phyloP scores from a whole-genome alignment of 129 eudicot species.

The Lactuca saligna region DNA sequence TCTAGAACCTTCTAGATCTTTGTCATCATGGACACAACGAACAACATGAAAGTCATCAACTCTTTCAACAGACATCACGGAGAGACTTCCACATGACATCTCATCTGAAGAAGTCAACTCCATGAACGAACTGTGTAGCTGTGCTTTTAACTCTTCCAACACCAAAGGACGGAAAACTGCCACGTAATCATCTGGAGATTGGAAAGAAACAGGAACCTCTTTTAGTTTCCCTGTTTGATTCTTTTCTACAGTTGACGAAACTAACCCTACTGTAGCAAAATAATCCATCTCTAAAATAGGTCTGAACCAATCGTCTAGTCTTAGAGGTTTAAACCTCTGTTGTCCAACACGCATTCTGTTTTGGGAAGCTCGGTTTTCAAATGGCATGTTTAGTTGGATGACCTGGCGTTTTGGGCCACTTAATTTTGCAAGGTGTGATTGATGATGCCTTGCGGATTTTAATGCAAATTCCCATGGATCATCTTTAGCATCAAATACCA shows the following conservation, averaged over 20 bases:
- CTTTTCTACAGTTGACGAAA: slow-evolving; percentile 43
- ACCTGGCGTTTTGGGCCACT: slow-evolving; percentile 80
- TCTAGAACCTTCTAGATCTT: slow-evolving; percentile 46
- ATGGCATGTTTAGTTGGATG: slow-evolving; percentile 66
- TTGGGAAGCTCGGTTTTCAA: slow-evolving; percentile 51
- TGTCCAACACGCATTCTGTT: slow-evolving; percentile 39
- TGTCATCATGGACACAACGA: slow-evolving; percentile 79
- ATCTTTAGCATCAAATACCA: slow-evolving; percentile 62
- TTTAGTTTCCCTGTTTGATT: slow-evolving; percentile 46
- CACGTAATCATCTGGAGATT: slow-evolving; percentile 73
- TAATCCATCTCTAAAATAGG: slow-evolving; percentile 84
- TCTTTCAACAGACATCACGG: slow-evolving; percentile 93
- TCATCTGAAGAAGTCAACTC: slow-evolving; percentile 75
- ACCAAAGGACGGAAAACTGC: slow-evolving; percentile 83
- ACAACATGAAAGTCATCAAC: slow-evolving; percentile 91
- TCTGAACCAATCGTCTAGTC: slow-evolving; percentile 87
- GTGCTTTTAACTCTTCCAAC: slow-evolving; percentile 95
- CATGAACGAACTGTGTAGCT: slow-evolving; percentile 62
- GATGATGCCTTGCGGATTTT: slow-evolving; percentile 62
- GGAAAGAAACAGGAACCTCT: slow-evolving; percentile 79
- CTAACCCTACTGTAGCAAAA: slow-evolving; percentile 71
- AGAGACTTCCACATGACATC: slow-evolving; percentile 71
- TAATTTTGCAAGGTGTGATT: slow-evolving; percentile 43
- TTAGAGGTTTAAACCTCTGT: slow-evolving; percentile 69
- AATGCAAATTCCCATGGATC: slow-evolving; percentile 77